A percentile compares a stretch with the other conserved stretches of the same genome.
Evolutionary conservation across 139 green algal genomes (phyloP).

Genomic region (Haematococcus lacustris): DNA sequence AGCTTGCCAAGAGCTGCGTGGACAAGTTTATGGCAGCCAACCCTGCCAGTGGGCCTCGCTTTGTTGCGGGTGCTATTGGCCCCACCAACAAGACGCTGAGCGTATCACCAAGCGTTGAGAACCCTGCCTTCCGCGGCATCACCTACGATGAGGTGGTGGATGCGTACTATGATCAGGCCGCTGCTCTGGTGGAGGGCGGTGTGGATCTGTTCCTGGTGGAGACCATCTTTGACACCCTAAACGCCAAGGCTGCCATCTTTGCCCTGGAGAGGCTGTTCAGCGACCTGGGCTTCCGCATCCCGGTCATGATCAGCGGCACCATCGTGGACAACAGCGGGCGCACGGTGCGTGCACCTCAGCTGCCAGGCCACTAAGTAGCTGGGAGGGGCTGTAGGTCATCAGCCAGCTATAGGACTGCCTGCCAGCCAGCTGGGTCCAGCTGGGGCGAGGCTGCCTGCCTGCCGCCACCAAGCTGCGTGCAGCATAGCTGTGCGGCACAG

Average conservation of each 20-base stretch:
- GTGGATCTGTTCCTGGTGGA: conserved; percentile 96
- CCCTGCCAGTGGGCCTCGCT: conserved; percentile 66
- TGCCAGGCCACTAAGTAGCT: background rate
- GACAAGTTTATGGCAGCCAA: conserved; percentile 68
- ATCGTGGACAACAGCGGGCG: conserved; percentile 93
- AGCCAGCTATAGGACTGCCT: background rate
- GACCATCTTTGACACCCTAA: conserved; percentile 98
- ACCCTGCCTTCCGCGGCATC: conserved; percentile 87
- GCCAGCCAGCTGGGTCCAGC: background rate
- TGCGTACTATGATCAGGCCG: conserved; percentile 88
- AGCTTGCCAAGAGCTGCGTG: conserved; percentile 74
- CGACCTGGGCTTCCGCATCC: conserved; percentile 68
- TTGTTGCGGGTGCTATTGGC: conserved; percentile 90
- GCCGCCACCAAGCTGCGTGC: background rate
- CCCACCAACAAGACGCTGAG: conserved; percentile 96
- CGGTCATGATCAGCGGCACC: conserved; percentile 93
- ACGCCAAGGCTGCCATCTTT: conserved; percentile 93
- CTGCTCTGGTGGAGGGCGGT: conserved; percentile 80
- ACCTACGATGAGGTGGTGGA: conserved; percentile 94
- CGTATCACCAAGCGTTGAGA: conserved; percentile 93
- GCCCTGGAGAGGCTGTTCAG: conserved; percentile 91
- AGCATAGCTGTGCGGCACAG: background rate
- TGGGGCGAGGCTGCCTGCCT: background rate
- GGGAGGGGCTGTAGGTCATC: background rate
- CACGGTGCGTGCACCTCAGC: conserved; percentile 36